phyloP scores from a whole-genome alignment of 108 stramenopile genomes.

The Cyclotella cryptica region DNA sequence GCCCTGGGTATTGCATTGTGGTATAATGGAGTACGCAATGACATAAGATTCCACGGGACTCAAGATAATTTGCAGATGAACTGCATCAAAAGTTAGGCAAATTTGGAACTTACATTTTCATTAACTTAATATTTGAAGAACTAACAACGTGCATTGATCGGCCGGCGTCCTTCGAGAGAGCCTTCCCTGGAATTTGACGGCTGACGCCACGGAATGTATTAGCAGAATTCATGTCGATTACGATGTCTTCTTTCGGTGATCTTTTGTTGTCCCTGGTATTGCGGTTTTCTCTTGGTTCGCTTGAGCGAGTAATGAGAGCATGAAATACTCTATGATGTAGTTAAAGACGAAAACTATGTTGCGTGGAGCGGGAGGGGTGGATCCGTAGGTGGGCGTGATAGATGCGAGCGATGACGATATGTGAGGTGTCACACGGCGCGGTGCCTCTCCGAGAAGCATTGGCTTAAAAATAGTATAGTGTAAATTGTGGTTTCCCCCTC shows the following conservation, averaged over 20 bases:
- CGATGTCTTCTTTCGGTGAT: neutral
- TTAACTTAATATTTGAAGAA: neutral
- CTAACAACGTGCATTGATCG: slow-evolving; percentile 8
- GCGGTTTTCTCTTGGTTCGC: neutral
- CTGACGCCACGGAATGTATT: neutral
- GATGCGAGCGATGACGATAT: neutral
- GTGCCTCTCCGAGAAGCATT: too few species aligned
- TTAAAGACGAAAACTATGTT: too few species aligned
- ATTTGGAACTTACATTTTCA: neutral
- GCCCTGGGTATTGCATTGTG: neutral
- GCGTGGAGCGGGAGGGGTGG: too few species aligned
- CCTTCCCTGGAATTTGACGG: neutral
- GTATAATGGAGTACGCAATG: neutral
- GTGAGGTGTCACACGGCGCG: too few species aligned
- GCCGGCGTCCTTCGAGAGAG: neutral
- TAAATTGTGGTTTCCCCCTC: too few species aligned
- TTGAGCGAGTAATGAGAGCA: too few species aligned
- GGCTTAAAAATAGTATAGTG: too few species aligned
- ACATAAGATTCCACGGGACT: too few species aligned
- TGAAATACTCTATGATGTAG: too few species aligned
- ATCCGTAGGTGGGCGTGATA: too few species aligned
- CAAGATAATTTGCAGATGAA: too few species aligned
- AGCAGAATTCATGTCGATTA: slow-evolving; percentile 1
- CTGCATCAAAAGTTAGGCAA: neutral
- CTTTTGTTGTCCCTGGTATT: neutral